Evolutionary conservation across 2,329 filamentous ascomycete genomes (phyloP).

Genomic region (Pleurostoma richardsiae): DNA sequence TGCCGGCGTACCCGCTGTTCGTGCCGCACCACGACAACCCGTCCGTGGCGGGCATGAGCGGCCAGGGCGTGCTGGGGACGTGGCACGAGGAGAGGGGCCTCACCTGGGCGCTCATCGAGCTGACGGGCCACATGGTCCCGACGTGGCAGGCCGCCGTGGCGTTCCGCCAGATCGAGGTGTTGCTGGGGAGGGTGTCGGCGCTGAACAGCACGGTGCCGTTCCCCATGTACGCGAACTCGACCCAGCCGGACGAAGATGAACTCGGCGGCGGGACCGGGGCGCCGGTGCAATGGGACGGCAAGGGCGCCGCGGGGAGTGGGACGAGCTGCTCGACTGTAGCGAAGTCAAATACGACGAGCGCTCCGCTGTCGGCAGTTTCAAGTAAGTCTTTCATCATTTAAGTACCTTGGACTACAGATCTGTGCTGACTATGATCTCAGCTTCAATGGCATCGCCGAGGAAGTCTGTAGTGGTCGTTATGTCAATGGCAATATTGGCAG

Average conservation of each 20-base stretch:
- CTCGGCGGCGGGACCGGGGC: slow-evolving; percentile 6
- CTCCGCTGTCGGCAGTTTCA: no score
- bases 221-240: slow-evolving; percentile 3
- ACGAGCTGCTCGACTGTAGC: not conserved
- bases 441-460: no score
- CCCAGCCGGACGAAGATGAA: slow-evolving; percentile 3
- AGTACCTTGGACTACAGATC: no score
- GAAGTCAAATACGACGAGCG: no score
- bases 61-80: slow-evolving; percentile 8
- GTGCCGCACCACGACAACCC: slow-evolving; percentile 6
- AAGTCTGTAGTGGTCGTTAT: no score
- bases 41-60: slow-evolving; percentile 1
- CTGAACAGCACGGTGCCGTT: slow-evolving; percentile 5
- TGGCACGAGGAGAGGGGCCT: slow-evolving; percentile 9
- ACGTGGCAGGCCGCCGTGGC: slow-evolving; percentile 7
- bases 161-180: slow-evolving; percentile 7
- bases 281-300: not conserved
- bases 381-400: no score
- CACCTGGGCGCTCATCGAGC: slow-evolving; percentile 5
- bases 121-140: slow-evolving; percentile 8
- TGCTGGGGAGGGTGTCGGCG: slow-evolving; percentile 5
- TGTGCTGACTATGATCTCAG: no score
- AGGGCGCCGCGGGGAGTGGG: not conserved
- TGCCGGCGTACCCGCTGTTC: slow-evolving; percentile 7
- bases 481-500: no score